Evolutionary conservation across 345 rosid genomes (phyloP).

Genomic region (Lepidium aucheri): DNA sequence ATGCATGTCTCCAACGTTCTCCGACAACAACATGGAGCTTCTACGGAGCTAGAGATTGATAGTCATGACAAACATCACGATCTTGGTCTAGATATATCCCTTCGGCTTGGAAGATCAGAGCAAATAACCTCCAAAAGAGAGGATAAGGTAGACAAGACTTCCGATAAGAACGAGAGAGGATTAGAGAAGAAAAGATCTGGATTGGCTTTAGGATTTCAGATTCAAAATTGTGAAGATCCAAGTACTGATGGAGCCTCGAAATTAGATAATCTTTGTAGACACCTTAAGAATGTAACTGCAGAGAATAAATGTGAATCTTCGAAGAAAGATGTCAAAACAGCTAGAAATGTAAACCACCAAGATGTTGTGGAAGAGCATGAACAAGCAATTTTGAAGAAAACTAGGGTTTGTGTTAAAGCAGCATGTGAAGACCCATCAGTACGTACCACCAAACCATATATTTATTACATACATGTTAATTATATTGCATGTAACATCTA

Average conservation of each 20-base stretch:
- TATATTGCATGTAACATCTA: background rate
- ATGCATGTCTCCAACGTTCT: slow-evolving; percentile 22
- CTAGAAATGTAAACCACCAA: slow-evolving; percentile 32
- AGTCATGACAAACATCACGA: slow-evolving; percentile 10
- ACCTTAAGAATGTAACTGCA: slow-evolving; percentile 20
- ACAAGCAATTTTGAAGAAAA: slow-evolving; percentile 46
- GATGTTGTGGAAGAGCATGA: slow-evolving; percentile 33
- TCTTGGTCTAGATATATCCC: slow-evolving; percentile 29
- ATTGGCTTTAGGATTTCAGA: slow-evolving; percentile 31
- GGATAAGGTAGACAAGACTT: background rate
- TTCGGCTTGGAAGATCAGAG: slow-evolving; percentile 37
- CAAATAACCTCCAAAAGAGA: background rate
- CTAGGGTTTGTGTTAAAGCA: slow-evolving; percentile 82
- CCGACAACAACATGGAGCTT: slow-evolving; percentile 23
- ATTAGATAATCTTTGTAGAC: slow-evolving; percentile 2
- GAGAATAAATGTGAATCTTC: slow-evolving; percentile 33
- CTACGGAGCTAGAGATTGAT: slow-evolving; percentile 33
- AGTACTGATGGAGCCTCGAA: slow-evolving; percentile 16
- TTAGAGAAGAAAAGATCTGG: slow-evolving; percentile 11
- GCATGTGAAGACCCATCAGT: slow-evolving; percentile 76
- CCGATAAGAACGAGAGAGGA: background rate
- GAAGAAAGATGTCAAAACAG: slow-evolving; percentile 33
- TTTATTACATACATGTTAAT: background rate
- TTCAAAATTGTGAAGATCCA: slow-evolving; percentile 19
- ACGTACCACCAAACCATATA: background rate